These are phyloP conservation scores for Trichoderma oligosporum DNA, from an alignment of 2,329 filamentous ascomycete genomes.

Conservation along the genomic window DNA sequence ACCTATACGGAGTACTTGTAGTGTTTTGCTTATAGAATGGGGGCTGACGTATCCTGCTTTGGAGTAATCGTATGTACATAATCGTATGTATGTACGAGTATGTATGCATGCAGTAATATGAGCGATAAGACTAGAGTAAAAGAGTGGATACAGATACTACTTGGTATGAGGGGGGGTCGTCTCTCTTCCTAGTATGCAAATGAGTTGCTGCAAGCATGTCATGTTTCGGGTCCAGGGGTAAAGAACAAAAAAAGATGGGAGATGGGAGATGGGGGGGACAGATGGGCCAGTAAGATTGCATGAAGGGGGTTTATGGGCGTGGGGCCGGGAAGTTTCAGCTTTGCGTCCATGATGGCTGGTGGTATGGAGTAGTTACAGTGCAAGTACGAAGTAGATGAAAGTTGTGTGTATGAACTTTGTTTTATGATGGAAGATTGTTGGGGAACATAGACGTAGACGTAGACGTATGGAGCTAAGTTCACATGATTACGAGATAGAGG, in stretches of 20 bases:
- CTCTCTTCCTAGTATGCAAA: too few species aligned
- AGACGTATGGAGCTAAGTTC: too few species aligned
- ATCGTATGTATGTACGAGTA: not conserved
- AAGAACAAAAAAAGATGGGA: not conserved
- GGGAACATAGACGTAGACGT: too few species aligned
- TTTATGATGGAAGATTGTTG: too few species aligned
- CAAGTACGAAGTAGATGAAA: too few species aligned
- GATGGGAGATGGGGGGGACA: not conserved
- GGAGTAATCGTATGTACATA: not conserved
- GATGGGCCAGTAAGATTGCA: slow-evolving; percentile 10
- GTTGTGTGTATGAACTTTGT: not conserved
- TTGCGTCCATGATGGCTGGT: not conserved
- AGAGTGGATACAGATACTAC: not conserved
- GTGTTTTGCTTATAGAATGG: too few species aligned
- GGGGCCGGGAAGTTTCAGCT: slow-evolving; percentile 3
- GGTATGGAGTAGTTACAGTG: too few species aligned
- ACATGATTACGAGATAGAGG: too few species aligned
- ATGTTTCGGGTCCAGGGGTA: slow-evolving; percentile 13
- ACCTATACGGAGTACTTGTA: too few species aligned
- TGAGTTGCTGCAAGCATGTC: not conserved
- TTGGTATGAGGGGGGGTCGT: too few species aligned
- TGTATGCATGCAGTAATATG: not conserved
- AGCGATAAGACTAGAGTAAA: not conserved
- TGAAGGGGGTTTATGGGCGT: not conserved
- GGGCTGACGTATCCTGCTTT: too few species aligned